Conservation (phyloP, 768 basidiomycete genomes). For the Phlebiopsis flavidoalba region DNA sequence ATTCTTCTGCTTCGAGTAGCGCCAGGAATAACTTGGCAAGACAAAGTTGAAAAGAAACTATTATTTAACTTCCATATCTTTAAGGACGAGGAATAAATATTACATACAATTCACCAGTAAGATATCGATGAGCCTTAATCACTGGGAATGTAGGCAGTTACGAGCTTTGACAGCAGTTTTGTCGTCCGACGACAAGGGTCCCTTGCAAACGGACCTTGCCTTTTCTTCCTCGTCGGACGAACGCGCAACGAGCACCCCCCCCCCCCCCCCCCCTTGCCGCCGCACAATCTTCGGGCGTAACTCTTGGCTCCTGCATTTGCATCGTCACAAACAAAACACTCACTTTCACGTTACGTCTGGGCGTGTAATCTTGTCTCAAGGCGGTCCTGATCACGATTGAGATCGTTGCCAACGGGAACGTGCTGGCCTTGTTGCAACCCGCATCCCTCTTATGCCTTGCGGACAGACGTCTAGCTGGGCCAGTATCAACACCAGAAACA, state of each 20-base stretch:
- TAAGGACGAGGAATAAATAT: not conserved
- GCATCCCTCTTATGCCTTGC: conserved; percentile 3
- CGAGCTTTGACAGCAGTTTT: not conserved
- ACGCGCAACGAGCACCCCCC: conserved; percentile 1
- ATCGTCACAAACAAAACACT: not conserved
- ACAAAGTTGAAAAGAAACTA: not conserved
- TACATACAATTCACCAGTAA: conserved; percentile 12
- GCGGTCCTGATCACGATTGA: conserved; percentile 10
- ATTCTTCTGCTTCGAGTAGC: too few species aligned
- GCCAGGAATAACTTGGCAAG: too few species aligned
- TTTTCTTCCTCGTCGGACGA: conserved; percentile 8
- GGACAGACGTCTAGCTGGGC: conserved; percentile 7
- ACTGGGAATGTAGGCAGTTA: conserved; percentile 1
- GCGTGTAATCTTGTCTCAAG: not conserved
- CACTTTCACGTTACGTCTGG: not conserved
- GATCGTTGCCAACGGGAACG: conserved; percentile 19
- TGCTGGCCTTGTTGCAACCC: conserved; percentile 13
- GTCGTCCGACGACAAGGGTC: not conserved
- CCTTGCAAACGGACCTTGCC: not conserved
- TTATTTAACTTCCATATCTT: not conserved
- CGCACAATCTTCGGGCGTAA: not conserved
- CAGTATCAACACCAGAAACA: conserved; percentile 8
- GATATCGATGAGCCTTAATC: conserved; percentile 14
- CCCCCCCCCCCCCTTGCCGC: too few species aligned
- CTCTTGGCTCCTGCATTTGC: not conserved